phyloP scores from a whole-genome alignment of 371 early-diverging fungal genomes.

The Lichtheimia ramosa region DNA sequence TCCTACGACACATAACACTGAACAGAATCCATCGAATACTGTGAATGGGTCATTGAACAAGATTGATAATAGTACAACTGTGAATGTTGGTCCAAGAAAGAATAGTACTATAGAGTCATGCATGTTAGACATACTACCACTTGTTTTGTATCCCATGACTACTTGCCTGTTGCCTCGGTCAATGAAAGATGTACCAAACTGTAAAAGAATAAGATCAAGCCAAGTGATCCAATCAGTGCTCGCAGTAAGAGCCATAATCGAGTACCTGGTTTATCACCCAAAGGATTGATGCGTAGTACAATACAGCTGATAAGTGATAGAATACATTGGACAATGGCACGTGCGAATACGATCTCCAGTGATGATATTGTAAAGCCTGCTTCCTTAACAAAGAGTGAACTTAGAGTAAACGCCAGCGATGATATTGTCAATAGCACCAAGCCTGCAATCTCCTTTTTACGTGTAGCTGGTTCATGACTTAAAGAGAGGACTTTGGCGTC shows the following conservation, averaged over 20 bases:
- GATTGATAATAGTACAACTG: constrained; percentile 65
- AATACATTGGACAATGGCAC: constrained; percentile 63
- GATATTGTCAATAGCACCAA: constrained; percentile 62
- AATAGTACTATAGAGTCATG: constrained; percentile 56
- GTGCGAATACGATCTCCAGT: constrained; percentile 70
- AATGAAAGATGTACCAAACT: constrained; percentile 67
- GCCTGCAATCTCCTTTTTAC: constrained; percentile 19
- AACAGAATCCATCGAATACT: constrained; percentile 54
- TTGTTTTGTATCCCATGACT: not conserved
- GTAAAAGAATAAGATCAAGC: constrained; percentile 73
- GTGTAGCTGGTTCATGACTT: constrained; percentile 14
- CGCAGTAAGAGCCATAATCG: constrained; percentile 63
- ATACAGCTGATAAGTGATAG: constrained; percentile 57
- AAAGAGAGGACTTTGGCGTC: constrained; percentile 11
- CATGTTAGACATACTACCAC: not conserved
- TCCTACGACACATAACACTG: constrained; percentile 60
- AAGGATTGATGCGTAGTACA: constrained; percentile 49
- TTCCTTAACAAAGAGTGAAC: constrained; percentile 72
- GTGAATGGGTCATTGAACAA: constrained; percentile 71
- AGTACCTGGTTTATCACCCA: constrained; percentile 49
- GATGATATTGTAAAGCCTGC: constrained; percentile 57
- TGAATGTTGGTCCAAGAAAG: constrained; percentile 78
- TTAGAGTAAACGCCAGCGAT: constrained; percentile 70
- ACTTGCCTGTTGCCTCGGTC: constrained; percentile 71
- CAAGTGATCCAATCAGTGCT: constrained; percentile 65